Evolutionary conservation across 495 filamentous ascomycete genomes (phyloP), one percentile per base, ranked within the genome.

Genomic region (Parmelia sp.): DNA sequence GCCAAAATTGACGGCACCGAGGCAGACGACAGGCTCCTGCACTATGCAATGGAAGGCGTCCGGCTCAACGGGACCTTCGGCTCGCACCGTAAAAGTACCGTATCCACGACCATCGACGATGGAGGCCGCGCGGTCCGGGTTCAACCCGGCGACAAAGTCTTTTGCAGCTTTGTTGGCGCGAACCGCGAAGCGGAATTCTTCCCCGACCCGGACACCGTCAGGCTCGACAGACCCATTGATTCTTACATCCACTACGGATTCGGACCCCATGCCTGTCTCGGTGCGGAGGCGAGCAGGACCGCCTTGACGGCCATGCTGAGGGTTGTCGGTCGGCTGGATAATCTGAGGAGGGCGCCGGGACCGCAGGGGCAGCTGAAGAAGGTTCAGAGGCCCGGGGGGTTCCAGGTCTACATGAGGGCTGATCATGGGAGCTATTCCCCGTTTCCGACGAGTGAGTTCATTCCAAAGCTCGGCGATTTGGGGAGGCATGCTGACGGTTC

Each of bases 311-410:
- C 87, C 56, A 89, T 90, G 85, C 72, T 86, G 60, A 79, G 81
- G 66, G 78, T 81, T 19, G 82, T 86, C 40, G 81, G 78, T 55
- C 76, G 80, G 62, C 67, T 86, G 53, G 75, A 83, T 58, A 82
- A 82, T 44, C 73, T 94, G n/a, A 79, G 86, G n/a, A 82, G 86
- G 61, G 89, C 86, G 0, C 74, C 82, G 0, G 90, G 90, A 3
- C 77, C 80, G 2, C 83, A 88, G 75, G 90, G 91, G 1, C 73
- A 86, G 69, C 73, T 95, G 57, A 92, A 92, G 80, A 88, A 85
- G 77, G 78, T 92, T 15, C 74, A 77, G 0, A 79, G 78, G 45
- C 77, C 80, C 4, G 85, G 81, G 21, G 87, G 83, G 0, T 84
- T 82, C 71, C 83, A 83, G 33, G 72, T 85, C 33, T 95, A 92